Conservation (phyloP, 805 yeast genomes). For the Candida arabinofermentans region DNA sequence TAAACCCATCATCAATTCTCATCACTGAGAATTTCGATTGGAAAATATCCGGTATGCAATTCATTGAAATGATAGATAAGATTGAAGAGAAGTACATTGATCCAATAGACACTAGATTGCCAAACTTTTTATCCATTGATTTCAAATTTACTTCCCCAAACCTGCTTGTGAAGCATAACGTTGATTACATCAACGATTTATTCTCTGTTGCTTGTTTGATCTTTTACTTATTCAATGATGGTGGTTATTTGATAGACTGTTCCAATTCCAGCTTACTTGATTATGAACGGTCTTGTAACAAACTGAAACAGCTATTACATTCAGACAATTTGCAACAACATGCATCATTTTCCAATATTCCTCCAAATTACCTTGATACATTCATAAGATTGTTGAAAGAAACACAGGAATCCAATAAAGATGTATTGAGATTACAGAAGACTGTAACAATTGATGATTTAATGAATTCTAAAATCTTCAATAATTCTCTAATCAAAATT, state of each 20-base stretch:
- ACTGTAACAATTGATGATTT: conserved; percentile 55
- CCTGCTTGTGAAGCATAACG: conserved; percentile 57
- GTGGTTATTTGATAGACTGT: conserved; percentile 41
- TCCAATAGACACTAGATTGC: conserved; percentile 72
- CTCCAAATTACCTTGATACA: conserved; percentile 46
- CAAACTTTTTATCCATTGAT: conserved; percentile 64
- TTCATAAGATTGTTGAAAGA: conserved; percentile 50
- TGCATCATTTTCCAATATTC: conserved; percentile 56
- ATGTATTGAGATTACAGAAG: conserved; percentile 25
- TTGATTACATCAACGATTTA: conserved; percentile 70
- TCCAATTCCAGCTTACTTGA: conserved; percentile 38
- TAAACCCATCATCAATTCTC: conserved; percentile 73
- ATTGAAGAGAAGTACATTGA: conserved; percentile 61
- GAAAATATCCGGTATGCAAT: conserved; percentile 79
- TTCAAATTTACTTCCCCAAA: conserved; percentile 85
- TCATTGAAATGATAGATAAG: conserved; percentile 43
- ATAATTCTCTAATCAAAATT: conserved; percentile 77
- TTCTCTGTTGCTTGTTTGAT: conserved; percentile 82
- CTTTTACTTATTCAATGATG: conserved; percentile 57
- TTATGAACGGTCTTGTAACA: conserved; percentile 52
- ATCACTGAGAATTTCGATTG: conserved; percentile 87
- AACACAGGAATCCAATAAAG: conserved; percentile 34
- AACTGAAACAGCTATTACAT: conserved; percentile 29
- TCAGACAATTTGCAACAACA: conserved; percentile 40
- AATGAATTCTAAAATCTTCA: conserved; percentile 69